A percentile compares a stretch with the other conserved stretches of the same genome.
Conservation (phyloP, 495 filamentous ascomycete genomes). For the Aspergillus campestris region DNA sequence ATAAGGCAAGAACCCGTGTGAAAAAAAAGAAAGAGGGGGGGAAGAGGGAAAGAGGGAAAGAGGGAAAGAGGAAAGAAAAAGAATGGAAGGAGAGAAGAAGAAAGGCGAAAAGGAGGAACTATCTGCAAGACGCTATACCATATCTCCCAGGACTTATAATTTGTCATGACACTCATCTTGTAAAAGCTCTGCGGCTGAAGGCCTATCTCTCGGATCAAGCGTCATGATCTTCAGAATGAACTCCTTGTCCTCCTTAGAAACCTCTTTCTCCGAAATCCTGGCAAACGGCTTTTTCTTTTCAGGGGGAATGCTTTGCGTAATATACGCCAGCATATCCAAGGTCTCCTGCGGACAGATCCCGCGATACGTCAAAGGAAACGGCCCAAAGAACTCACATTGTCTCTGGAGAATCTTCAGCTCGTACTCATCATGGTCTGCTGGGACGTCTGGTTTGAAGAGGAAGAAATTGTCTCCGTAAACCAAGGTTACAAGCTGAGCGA, state of each 20-base stretch:
- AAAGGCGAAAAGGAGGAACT: too few relatives aligned
- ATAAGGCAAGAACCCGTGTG: too few relatives aligned
- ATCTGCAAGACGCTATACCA: too few relatives aligned
- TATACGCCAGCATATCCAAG: constrained; percentile 5
- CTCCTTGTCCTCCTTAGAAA: constrained; percentile 11
- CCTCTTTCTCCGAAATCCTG: constrained; percentile 3
- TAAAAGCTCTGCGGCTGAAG: constrained; percentile 10
- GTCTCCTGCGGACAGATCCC: constrained; percentile 13
- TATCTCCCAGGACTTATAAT: too few relatives aligned
- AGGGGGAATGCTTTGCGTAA: constrained; percentile 9
- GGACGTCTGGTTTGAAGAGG: constrained; percentile 27
- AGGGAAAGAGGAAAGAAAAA: too few relatives aligned
- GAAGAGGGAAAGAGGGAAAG: too few relatives aligned
- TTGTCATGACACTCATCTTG: constrained; percentile 10
- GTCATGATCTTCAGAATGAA: constrained; percentile 13
- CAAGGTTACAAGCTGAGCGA: constrained; percentile 26
- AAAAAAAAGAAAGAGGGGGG: too few relatives aligned
- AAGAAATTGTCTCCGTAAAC: constrained; percentile 23
- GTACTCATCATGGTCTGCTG: constrained; percentile 26
- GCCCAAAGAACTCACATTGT: constrained; percentile 29
- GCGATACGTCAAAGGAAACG: constrained; percentile 24
- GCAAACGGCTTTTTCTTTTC: constrained; percentile 9
- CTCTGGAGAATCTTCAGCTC: constrained; percentile 27
- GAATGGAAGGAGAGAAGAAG: too few relatives aligned
- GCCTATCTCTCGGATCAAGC: constrained; percentile 15